A percentile compares a stretch with the other conserved stretches of the same genome.
These are phyloP conservation scores for Trichoderma gracile DNA, from an alignment of 2,329 filamentous ascomycete species.

Conservation along the genomic window DNA sequence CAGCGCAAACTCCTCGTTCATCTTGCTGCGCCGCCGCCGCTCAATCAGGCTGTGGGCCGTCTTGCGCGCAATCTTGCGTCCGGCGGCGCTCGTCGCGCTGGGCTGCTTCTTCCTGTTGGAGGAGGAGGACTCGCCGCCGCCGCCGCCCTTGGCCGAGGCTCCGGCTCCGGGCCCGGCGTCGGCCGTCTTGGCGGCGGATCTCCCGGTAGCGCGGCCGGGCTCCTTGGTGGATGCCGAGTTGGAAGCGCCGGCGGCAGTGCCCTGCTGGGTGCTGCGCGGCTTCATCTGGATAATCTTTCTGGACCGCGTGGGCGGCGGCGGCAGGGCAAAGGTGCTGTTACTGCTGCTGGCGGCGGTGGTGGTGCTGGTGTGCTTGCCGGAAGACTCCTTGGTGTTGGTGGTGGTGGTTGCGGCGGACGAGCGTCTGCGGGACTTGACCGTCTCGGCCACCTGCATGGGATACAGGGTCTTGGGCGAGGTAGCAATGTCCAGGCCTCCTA, in stretches of 20 bases:
- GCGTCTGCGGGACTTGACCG: slow-evolving; percentile 56
- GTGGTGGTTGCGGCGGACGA: slow-evolving; percentile 48
- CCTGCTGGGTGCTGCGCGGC: slow-evolving; percentile 51
- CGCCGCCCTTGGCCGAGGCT: slow-evolving; percentile 24
- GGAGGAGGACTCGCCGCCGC: slow-evolving; percentile 31
- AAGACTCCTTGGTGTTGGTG: slow-evolving; percentile 46
- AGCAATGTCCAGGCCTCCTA: slow-evolving; percentile 26
- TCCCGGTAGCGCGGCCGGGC: slow-evolving; percentile 31
- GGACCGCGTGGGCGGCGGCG: slow-evolving; percentile 86
- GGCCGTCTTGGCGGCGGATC: slow-evolving; percentile 29
- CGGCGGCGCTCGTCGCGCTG: slow-evolving; percentile 75
- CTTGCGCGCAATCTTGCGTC: slow-evolving; percentile 92
- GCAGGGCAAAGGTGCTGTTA: slow-evolving; percentile 73
- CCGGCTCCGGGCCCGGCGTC: slow-evolving; percentile 29
- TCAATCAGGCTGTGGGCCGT: slow-evolving; percentile 97
- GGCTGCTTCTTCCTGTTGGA: slow-evolving; percentile 65
- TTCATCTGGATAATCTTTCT: slow-evolving; percentile 99
- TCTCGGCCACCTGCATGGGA: slow-evolving; percentile 52
- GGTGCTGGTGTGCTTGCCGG: slow-evolving; percentile 32
- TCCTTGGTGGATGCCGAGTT: slow-evolving; percentile 29
- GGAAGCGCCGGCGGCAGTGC: slow-evolving; percentile 29
- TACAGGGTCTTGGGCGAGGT: slow-evolving; percentile 39
- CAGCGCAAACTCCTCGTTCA: slow-evolving; percentile 97
- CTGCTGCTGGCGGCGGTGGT: slow-evolving; percentile 36
- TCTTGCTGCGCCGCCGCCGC: slow-evolving; percentile 84